These are phyloP conservation scores for Magnaporthiopsis rhizophila DNA, from an alignment of 2,329 filamentous ascomycete species.

Conservation along the genomic window DNA sequence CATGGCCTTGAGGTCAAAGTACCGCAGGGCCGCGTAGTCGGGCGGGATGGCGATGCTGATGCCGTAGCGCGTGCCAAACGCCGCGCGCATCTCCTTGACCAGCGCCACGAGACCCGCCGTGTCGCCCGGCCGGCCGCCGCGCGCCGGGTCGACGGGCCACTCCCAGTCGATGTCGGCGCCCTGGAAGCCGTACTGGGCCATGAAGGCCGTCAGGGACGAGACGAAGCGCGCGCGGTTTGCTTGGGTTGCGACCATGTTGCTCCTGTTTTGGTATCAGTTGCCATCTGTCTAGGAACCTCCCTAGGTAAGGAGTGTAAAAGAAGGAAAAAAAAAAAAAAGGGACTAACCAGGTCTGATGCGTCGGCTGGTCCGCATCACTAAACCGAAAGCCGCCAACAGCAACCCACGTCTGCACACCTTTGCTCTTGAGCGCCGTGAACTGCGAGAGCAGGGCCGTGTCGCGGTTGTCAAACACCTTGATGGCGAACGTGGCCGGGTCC, in stretches of 20 bases:
- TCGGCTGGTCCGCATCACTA: constrained; percentile 15
- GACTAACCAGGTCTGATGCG: constrained; percentile 17
- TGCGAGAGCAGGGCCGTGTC: constrained; percentile 15
- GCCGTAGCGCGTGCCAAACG: constrained; percentile 28
- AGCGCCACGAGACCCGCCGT: constrained; percentile 26
- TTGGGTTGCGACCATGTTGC: constrained; percentile 17
- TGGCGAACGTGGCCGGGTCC: constrained; percentile 18
- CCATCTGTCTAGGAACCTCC: too few species aligned
- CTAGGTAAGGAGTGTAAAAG: too few species aligned
- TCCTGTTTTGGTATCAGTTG: constrained; percentile 8
- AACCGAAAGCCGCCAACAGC: constrained; percentile 23
- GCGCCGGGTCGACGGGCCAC: constrained; percentile 26
- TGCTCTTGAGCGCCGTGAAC: constrained; percentile 19
- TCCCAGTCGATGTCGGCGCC: constrained; percentile 41
- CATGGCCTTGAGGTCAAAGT: constrained; percentile 28
- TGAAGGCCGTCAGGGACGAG: constrained; percentile 22
- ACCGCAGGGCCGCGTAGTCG: constrained; percentile 29
- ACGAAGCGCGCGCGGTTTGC: constrained; percentile 28
- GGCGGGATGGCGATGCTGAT: constrained; percentile 30
- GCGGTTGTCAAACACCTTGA: constrained; percentile 15
- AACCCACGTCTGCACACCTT: constrained; percentile 20
- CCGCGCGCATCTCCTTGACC: constrained; percentile 25
- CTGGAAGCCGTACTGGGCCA: constrained; percentile 28
- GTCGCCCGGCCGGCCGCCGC: constrained; percentile 28
- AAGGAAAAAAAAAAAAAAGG: too few species aligned